Percentiles rank a stretch among this genome's conserved stretches.
phyloP scores from a whole-genome alignment of 352 stramenopile species.

The Phytopythium litorale region DNA sequence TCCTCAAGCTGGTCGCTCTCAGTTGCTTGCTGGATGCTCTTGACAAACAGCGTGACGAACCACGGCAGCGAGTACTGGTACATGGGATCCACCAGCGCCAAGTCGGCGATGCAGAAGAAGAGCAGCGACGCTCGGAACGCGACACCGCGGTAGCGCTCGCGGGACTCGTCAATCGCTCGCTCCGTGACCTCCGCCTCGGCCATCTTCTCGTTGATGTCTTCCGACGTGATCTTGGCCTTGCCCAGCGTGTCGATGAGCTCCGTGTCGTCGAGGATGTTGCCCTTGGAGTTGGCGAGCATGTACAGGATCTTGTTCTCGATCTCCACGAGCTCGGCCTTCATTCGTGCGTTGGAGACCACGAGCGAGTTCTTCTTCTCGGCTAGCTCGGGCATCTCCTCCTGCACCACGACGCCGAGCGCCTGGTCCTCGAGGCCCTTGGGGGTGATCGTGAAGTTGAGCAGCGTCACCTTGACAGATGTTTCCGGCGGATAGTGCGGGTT shows the following conservation, averaged over 20 bases:
- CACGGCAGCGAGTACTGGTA: constrained; percentile 93
- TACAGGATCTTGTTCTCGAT: constrained; percentile 94
- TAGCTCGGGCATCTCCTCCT: constrained; percentile 92
- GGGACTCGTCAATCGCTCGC: constrained; percentile 87
- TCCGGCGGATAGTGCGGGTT: constrained; percentile 93
- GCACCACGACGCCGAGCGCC: constrained; percentile 88
- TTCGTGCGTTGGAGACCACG: constrained; percentile 88
- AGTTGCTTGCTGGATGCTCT: constrained; percentile 80
- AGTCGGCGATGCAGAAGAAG: constrained; percentile 91
- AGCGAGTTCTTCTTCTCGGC: constrained; percentile 94
- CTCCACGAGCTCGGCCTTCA: constrained; percentile 91
- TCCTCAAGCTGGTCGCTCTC: constrained; percentile 59
- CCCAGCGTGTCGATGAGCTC: constrained; percentile 91
- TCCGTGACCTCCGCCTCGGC: constrained; percentile 90
- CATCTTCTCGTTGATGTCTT: constrained; percentile 93
- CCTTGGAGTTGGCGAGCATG: constrained; percentile 91
- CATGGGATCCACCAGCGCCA: constrained; percentile 87
- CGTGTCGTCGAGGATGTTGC: constrained; percentile 92
- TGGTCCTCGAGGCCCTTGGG: constrained; percentile 90
- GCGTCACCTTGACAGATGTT: constrained; percentile 90
- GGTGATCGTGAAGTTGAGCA: constrained; percentile 94
- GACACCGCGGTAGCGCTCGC: constrained; percentile 87
- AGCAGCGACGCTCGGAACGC: constrained; percentile 85
- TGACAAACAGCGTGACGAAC: constrained; percentile 92
- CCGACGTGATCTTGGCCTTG: constrained; percentile 89